Conservation (phyloP, 2,329 filamentous ascomycete genomes). For the Hymenoscyphus fraxineus region DNA sequence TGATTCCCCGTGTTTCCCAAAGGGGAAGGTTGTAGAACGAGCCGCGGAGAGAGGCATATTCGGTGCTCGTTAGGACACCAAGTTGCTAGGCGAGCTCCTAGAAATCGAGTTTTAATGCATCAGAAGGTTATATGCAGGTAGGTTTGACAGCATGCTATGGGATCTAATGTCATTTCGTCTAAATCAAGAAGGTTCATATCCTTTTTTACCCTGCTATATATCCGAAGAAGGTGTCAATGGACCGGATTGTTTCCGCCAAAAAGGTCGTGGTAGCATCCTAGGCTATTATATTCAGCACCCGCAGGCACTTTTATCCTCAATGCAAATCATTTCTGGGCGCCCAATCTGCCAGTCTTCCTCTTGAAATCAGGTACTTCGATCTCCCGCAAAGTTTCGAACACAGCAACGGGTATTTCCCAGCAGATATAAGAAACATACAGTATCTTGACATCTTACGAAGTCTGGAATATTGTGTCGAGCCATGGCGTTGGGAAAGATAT, state of each 20-base stretch:
- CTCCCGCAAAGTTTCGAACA: too few relatives aligned
- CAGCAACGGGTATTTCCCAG: too few relatives aligned
- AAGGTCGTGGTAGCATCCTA: background rate
- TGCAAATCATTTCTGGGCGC: background rate
- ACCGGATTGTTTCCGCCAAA: background rate
- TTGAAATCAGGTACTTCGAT: too few relatives aligned
- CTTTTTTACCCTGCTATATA: background rate
- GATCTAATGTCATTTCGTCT: background rate
- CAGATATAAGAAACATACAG: too few relatives aligned
- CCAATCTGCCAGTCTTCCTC: background rate
- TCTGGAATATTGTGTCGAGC: too few relatives aligned
- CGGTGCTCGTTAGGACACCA: background rate
- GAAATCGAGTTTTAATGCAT: background rate
- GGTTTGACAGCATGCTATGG: background rate
- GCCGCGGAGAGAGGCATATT: background rate
- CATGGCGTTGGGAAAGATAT: too few relatives aligned
- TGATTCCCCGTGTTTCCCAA: conserved; percentile 5
- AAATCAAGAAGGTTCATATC: background rate
- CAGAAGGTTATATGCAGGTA: background rate
- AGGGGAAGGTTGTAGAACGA: conserved; percentile 11
- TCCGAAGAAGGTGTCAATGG: background rate
- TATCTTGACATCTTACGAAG: too few relatives aligned
- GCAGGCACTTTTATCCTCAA: background rate
- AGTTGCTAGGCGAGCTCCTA: background rate
- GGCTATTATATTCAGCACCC: background rate